Percentiles rank a stretch among this genome's conserved stretches.
phyloP scores from a whole-genome alignment of 352 stramenopile species.

The Elongisporangium undulatum region DNA sequence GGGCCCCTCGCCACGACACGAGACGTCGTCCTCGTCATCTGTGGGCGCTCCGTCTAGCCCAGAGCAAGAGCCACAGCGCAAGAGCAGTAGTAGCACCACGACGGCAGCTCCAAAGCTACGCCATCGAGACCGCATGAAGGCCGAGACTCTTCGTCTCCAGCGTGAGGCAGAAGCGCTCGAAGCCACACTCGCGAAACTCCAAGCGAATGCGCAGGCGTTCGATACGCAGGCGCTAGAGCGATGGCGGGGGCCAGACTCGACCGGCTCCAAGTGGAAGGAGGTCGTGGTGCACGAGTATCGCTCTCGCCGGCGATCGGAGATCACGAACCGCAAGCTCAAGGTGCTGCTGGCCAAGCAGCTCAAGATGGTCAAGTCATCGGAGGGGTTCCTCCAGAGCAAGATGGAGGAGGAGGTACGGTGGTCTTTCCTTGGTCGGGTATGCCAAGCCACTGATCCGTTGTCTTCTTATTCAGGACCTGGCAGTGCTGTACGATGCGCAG shows the following conservation, averaged over 20 bases:
- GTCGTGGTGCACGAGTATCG: slow-evolving; percentile 20
- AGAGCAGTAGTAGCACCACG: not conserved
- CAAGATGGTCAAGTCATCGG: slow-evolving; percentile 12
- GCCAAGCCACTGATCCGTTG: too few species aligned
- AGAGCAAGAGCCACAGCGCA: not conserved
- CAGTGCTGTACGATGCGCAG: not conserved
- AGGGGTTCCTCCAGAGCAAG: slow-evolving; percentile 7
- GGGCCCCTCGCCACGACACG: too few species aligned
- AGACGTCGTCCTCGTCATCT: not conserved
- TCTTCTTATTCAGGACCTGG: not conserved
- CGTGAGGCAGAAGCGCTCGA: not conserved
- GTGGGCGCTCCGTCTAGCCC: not conserved
- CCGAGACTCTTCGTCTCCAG: not conserved
- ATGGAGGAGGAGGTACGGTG: not conserved
- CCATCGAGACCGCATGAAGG: not conserved
- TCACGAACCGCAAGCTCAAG: slow-evolving; percentile 23
- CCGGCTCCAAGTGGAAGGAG: not conserved
- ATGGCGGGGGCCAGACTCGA: too few species aligned
- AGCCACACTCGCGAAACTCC: not conserved
- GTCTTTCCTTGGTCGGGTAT: too few species aligned
- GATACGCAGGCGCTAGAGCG: not conserved
- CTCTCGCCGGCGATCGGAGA: slow-evolving; percentile 20
- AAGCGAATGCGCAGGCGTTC: not conserved
- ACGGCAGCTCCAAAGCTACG: not conserved
- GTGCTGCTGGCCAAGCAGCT: slow-evolving; percentile 17